These are phyloP conservation scores for Suillus hirtellus DNA, from an alignment of 768 basidiomycete species.

Conservation along the genomic window DNA sequence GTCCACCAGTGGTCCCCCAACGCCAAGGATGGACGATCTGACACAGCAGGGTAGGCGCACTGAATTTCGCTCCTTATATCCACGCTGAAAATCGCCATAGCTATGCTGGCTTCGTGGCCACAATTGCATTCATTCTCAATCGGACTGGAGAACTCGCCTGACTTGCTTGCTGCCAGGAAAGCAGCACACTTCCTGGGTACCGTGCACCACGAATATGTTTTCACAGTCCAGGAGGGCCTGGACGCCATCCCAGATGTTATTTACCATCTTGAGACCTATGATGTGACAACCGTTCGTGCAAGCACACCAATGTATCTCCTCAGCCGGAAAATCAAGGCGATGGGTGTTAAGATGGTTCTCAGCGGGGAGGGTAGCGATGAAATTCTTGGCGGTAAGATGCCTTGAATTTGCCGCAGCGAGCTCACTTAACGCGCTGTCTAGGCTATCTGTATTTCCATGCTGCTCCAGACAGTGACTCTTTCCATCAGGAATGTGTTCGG, in stretches of 20 bases:
- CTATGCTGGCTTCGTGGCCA: conserved; percentile 85
- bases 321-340: conserved; percentile 97
- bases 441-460: conserved; percentile 99
- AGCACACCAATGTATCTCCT: conserved; percentile 99
- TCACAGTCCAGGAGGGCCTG: conserved; percentile 96
- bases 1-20: conserved; percentile 53
- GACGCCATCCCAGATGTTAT: conserved; percentile 98
- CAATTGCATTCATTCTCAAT: conserved; percentile 97
- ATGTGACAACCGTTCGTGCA: conserved; percentile 97
- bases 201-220: conserved; percentile 95
- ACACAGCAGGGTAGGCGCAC: conserved; percentile 53
- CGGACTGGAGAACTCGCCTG: conserved; percentile 92
- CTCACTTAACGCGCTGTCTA: conserved; percentile 30
- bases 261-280: conserved; percentile 97
- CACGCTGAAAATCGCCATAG: conserved; percentile 35
- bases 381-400: conserved; percentile 81
- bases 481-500: conserved; percentile 93
- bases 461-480: conserved; percentile 82
- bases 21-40: conserved; percentile 47
- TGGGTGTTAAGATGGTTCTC: conserved; percentile 99
- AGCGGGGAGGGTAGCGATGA: conserved; percentile 98
- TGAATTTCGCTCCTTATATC: neutral
- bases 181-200: conserved; percentile 94
- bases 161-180: conserved; percentile 90
- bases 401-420: neutral